phyloP scores from a whole-genome alignment of 2,329 filamentous ascomycete genomes.

The Colletotrichum limetticola region DNA sequence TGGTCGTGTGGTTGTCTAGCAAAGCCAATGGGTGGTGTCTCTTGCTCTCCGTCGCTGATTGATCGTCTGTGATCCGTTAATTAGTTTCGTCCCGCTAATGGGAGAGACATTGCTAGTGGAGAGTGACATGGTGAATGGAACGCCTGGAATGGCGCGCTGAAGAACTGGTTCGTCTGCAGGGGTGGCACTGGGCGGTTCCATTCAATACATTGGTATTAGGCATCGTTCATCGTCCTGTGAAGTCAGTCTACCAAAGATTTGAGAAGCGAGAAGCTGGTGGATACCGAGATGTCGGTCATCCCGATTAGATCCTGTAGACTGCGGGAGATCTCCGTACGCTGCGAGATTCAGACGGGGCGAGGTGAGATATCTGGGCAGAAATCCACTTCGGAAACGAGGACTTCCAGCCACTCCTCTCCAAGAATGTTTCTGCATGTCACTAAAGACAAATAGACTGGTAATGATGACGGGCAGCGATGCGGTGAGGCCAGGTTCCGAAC shows the following conservation, averaged over 20 bases:
- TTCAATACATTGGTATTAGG: background rate
- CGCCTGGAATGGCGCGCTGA: background rate
- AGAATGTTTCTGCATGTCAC: background rate
- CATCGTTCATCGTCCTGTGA: background rate
- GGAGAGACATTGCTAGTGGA: background rate
- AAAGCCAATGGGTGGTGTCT: background rate
- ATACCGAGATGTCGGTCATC: constrained; percentile 11
- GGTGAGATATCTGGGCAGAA: background rate
- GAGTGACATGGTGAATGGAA: background rate
- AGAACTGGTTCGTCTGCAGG: background rate
- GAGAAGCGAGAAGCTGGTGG: constrained; percentile 5
- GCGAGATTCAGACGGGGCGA: constrained; percentile 4
- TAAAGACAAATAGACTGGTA: background rate
- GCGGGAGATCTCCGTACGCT: constrained; percentile 28
- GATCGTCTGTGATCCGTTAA: background rate
- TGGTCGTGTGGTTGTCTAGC: background rate
- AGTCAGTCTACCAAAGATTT: background rate
- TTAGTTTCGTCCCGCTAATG: background rate
- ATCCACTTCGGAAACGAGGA: background rate
- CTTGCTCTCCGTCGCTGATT: background rate
- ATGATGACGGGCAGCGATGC: constrained; percentile 1
- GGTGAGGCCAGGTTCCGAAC: constrained; percentile 21
- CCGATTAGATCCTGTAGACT: constrained; percentile 27
- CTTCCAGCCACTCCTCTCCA: background rate
- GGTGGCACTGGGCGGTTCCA: background rate